These are phyloP conservation scores for Pythium catenulatum DNA, from an alignment of 352 stramenopile genomes.

Conservation along the genomic window DNA sequence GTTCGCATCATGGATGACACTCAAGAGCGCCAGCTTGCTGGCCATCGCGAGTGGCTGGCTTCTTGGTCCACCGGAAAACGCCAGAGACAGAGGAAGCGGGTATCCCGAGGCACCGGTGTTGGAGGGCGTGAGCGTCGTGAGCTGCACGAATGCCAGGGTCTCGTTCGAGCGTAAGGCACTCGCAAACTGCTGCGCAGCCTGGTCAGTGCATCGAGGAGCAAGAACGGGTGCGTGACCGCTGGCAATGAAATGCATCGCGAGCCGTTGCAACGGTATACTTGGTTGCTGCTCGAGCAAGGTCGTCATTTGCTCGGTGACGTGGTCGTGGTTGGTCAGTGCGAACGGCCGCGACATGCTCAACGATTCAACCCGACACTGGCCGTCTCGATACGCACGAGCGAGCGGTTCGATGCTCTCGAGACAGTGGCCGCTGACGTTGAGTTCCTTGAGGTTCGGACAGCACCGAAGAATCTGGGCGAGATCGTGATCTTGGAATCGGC, in stretches of 20 bases:
- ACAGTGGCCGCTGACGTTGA: constrained; percentile 20
- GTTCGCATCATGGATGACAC: not conserved
- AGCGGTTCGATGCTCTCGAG: not conserved
- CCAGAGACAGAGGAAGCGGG: not conserved
- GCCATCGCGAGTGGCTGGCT: not conserved
- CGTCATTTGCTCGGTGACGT: not conserved
- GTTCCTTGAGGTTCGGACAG: constrained; percentile 16
- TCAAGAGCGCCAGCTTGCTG: not conserved
- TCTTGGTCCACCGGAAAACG: no score
- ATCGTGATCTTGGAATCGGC: not conserved
- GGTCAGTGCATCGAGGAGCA: not conserved
- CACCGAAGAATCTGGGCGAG: constrained; percentile 5
- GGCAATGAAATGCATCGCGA: not conserved
- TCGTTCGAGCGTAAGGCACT: not conserved
- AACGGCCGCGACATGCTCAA: constrained; percentile 3
- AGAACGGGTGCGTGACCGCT: not conserved
- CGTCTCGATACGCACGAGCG: not conserved
- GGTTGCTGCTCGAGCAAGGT: not conserved
- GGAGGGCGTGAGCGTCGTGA: not conserved
- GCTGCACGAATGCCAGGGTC: not conserved
- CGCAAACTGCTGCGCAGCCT: not conserved
- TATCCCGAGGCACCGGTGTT: not conserved
- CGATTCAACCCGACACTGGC: not conserved
- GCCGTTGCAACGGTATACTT: not conserved
- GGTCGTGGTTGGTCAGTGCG: not conserved